These are phyloP conservation scores for Malassezia brasiliensis DNA, from an alignment of 1,284 basidiomycete species.

Conservation along the genomic window DNA sequence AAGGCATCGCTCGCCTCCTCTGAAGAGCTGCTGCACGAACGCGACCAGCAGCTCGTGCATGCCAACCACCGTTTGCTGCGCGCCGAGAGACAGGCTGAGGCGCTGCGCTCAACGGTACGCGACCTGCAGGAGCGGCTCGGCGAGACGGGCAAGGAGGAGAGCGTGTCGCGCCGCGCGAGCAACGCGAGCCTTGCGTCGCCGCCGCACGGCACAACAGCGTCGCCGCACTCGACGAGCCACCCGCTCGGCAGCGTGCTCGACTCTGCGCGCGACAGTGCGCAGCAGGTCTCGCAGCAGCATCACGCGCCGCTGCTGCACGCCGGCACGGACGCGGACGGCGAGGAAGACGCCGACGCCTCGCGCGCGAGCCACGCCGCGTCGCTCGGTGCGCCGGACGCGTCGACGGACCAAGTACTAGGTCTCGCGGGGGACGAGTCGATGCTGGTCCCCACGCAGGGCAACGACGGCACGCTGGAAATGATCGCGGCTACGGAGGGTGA, in stretches of 20 bases:
- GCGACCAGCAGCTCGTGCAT: conserved; percentile 64
- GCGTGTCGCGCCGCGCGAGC: not conserved
- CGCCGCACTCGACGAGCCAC: not conserved
- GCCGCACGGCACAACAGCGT: not conserved
- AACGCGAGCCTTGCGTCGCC: not conserved
- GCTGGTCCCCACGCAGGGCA: not conserved
- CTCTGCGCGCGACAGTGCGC: conserved; percentile 1
- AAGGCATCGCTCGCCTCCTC: conserved; percentile 77
- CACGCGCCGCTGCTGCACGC: not conserved
- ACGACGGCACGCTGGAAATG: not conserved
- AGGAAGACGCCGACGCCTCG: not conserved
- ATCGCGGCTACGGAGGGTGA: conserved; percentile 4
- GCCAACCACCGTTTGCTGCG: not conserved
- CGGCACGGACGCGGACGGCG: not conserved
- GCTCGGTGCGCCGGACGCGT: not conserved
- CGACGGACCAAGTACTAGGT: not conserved
- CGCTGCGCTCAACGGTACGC: conserved; percentile 7
- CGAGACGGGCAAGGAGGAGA: not conserved
- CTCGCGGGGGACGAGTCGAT: not conserved
- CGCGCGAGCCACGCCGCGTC: not conserved
- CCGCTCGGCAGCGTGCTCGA: conserved; percentile 10
- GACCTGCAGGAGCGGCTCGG: conserved; percentile 14
- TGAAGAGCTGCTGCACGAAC: conserved; percentile 82
- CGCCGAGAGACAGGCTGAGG: conserved; percentile 3
- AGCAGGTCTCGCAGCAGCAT: not conserved